Evolutionary conservation across 1,284 basidiomycete species (phyloP), one percentile per base, ranked within the genome.

Genomic region (Omphalotus olearius): DNA sequence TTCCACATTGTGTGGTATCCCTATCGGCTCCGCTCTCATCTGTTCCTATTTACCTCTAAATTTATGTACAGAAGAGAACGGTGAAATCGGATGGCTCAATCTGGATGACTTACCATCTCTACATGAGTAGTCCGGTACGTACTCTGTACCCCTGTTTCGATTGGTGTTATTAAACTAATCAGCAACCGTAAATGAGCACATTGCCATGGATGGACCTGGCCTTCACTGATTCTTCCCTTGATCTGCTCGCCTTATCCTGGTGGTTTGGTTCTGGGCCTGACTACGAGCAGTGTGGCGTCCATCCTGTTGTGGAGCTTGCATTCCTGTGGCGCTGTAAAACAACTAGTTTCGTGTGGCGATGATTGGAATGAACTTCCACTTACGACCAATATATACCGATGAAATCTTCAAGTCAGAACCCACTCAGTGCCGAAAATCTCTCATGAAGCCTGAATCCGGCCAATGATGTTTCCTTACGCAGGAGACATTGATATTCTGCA

Each of bases 151-250:
- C 9, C 13, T 33, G 9, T 13, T 28, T 42, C 17, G 23, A 35
- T 51, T 38, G 49, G 41, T 38, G 45, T 45, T 38, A 39, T 25
- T 52, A 52, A 47, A 16, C 44, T 46, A 45, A 43, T 14, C 11
- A 51, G 23, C 64, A 85, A n/a, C n/a, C n/a, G n/a, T n/a, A n/a
- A n/a, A n/a, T n/a, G n/a, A n/a, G n/a, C n/a, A n/a, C n/a, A n/a
- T n/a, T n/a, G n/a, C n/a, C n/a, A n/a, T n/a, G n/a, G 91, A 93
- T 97, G 60, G 93, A 96, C 64, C 64, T 86, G 51, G 94, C 91
- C 41, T 97, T 94, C 64, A 90, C 93, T 17, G 65, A 93, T 49
- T 74, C 90, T 6, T 75, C 88, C 28, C 93, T 97, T 55, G 88
- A 93, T 2, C 89, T 92, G 9, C 77, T 93, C 16, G 85, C 95